phyloP scores from a whole-genome alignment of 2,329 filamentous ascomycete genomes.

The Fusarium bactridioides region DNA sequence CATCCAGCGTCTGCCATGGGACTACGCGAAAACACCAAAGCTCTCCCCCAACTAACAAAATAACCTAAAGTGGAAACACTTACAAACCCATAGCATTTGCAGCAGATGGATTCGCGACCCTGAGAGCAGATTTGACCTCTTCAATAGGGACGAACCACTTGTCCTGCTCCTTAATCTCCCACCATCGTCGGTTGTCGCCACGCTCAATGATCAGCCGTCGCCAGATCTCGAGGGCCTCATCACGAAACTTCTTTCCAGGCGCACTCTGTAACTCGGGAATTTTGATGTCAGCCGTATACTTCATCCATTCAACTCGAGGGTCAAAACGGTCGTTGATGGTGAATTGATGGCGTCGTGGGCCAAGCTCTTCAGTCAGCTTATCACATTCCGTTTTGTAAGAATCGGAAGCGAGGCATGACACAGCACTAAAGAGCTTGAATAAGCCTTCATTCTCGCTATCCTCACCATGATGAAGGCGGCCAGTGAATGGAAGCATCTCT shows the following conservation, averaged over 20 bases:
- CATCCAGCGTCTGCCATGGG: background rate
- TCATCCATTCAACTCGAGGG: slow-evolving; percentile 13
- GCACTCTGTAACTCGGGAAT: background rate
- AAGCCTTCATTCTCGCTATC: background rate
- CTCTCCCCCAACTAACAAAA: accelerated
- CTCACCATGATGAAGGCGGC: accelerated
- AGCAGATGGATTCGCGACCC: background rate
- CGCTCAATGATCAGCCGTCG: background rate
- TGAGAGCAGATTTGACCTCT: background rate
- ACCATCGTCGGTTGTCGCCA: background rate
- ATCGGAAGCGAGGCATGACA: background rate
- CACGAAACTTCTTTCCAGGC: background rate
- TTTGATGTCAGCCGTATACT: background rate
- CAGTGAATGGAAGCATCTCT: background rate
- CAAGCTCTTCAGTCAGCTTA: background rate
- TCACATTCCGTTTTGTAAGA: background rate
- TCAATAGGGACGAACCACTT: background rate
- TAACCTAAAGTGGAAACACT: background rate
- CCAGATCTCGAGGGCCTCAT: background rate
- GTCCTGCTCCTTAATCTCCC: background rate
- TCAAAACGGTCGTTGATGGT: background rate
- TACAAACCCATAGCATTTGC: background rate
- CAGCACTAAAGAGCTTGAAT: background rate
- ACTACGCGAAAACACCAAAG: too few species aligned
- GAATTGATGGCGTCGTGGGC: slow-evolving; percentile 6